phyloP scores from a whole-genome alignment of 1,284 basidiomycete species.

The Sphaerobolus stellatus region DNA sequence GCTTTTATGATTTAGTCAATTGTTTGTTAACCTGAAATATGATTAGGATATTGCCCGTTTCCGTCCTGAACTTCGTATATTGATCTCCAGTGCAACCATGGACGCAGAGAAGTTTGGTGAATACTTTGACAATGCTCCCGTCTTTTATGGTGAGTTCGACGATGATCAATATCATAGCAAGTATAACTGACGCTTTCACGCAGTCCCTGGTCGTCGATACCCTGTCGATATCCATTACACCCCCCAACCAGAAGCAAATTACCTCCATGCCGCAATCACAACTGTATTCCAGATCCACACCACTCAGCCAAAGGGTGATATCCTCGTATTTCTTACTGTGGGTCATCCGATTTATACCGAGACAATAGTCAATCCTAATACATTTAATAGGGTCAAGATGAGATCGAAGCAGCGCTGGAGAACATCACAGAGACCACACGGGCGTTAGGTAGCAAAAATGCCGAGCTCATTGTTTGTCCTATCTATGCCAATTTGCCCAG shows the following conservation, averaged over 20 bases:
- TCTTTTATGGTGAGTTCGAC: conserved; percentile 75
- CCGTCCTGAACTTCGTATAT: conserved; percentile 84
- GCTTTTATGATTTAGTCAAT: conserved; percentile 19
- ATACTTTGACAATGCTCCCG: conserved; percentile 93
- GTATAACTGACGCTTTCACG: conserved; percentile 3
- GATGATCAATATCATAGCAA: background rate
- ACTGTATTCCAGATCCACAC: conserved; percentile 99
- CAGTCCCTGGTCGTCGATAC: conserved; percentile 95
- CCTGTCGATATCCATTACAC: conserved; percentile 99
- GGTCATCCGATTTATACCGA: conserved; percentile 22
- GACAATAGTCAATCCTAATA: background rate
- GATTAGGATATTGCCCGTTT: conserved; percentile 93
- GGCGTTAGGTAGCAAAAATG: conserved; percentile 93
- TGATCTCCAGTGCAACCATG: conserved; percentile 96
- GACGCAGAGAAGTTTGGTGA: conserved; percentile 96
- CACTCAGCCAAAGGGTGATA: conserved; percentile 97
- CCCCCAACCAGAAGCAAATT: conserved; percentile 96
- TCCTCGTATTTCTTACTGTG: conserved; percentile 94
- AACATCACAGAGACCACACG: conserved; percentile 94
- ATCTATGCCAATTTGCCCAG: conserved; percentile 98
- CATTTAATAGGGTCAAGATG: conserved; percentile 85
- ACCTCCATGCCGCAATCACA: conserved; percentile 97
- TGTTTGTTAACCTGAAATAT: conserved; percentile 11
- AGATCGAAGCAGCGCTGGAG: conserved; percentile 97
- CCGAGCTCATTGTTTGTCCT: conserved; percentile 92